These are phyloP conservation scores for Blastocystis hominis DNA, from an alignment of 352 stramenopile genomes.

Conservation along the genomic window DNA sequence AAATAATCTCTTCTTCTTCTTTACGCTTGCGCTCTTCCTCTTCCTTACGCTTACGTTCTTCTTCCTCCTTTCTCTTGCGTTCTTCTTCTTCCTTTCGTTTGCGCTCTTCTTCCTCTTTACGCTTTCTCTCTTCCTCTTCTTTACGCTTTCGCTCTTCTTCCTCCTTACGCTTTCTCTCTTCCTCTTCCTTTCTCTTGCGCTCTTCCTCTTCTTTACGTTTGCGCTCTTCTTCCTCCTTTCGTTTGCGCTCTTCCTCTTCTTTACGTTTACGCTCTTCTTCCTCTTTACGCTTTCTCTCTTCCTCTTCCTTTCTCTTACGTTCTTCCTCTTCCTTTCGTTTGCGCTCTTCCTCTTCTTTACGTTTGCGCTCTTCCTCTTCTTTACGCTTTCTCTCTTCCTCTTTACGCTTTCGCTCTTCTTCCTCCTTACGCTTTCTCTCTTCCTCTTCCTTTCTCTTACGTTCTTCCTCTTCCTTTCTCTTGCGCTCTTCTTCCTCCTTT, in stretches of 20 bases:
- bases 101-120: background rate
- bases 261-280: too few species aligned
- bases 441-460: background rate
- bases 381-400: background rate
- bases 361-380: background rate
- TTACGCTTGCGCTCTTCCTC: conserved; percentile 1
- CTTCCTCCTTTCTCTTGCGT: background rate
- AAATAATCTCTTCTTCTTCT: background rate
- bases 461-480: background rate
- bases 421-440: background rate
- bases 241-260: background rate
- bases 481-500: background rate
- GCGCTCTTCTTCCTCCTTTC: background rate
- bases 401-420: background rate
- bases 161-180: background rate
- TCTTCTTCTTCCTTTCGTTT: background rate
- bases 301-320: conserved; percentile 1
- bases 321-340: background rate
- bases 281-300: too few species aligned
- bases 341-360: background rate
- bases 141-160: background rate
- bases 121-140: background rate
- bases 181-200: background rate
- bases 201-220: background rate
- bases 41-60: background rate